These are phyloP conservation scores for Arachnomyces sp. DNA, from an alignment of 2,329 filamentous ascomycete species.

Conservation along the genomic window DNA sequence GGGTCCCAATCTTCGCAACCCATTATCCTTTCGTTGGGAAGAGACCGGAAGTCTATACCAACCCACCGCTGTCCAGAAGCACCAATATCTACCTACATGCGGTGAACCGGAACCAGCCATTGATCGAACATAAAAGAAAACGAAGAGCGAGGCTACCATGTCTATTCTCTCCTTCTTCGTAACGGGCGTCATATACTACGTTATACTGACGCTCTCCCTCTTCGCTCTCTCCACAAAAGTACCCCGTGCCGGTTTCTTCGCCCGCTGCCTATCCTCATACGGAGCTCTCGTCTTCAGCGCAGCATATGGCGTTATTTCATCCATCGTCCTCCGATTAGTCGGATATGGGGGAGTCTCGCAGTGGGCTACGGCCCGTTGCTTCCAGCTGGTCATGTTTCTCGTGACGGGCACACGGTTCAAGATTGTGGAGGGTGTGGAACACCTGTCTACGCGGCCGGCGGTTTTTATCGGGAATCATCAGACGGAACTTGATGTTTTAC, in stretches of 20 bases:
- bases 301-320: conserved; percentile 67
- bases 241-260: conserved; percentile 38
- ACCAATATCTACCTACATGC: no score
- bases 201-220: conserved; percentile 49
- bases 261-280: conserved; percentile 41
- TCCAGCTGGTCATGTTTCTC: conserved; percentile 69
- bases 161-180: conserved; percentile 55
- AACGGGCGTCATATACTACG: conserved; percentile 57
- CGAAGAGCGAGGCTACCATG: conserved; percentile 34
- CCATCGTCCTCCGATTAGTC: conserved; percentile 60
- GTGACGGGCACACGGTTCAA: conserved; percentile 73
- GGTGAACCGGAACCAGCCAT: no score
- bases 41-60: no score
- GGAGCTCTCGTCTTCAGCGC: conserved; percentile 44
- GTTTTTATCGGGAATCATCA: conserved; percentile 95
- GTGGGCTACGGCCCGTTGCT: conserved; percentile 72
- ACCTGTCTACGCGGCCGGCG: conserved; percentile 66
- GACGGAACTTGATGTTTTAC: conserved; percentile 87
- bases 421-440: conserved; percentile 57
- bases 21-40: no score
- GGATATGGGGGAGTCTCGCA: conserved; percentile 73
- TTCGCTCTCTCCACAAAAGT: conserved; percentile 37
- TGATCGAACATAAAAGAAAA: no score
- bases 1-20: no score
- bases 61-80: no score